A percentile compares a stretch with the other conserved stretches of the same genome.
Evolutionary conservation across 176 grass and related monocot genomes (phyloP).

Genomic region (Oryza brachyantha): DNA sequence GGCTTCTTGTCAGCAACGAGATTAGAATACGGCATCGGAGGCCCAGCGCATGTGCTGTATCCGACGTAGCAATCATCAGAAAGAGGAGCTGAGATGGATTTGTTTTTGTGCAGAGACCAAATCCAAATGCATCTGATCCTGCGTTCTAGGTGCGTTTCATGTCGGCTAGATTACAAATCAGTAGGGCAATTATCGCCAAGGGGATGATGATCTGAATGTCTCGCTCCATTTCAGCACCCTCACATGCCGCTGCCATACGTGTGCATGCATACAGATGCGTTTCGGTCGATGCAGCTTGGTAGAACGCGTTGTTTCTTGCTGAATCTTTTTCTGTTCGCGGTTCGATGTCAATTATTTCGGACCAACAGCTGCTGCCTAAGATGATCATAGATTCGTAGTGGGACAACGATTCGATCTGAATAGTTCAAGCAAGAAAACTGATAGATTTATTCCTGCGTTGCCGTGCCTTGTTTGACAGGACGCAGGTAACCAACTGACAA

Average conservation of each 20-base stretch:
- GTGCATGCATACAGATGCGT: background rate
- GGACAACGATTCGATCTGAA: background rate
- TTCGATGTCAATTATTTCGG: background rate
- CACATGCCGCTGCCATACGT: background rate
- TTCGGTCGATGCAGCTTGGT: background rate
- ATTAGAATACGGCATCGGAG: constrained; percentile 2
- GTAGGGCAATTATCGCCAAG: background rate
- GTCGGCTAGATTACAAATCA: constrained; percentile 32
- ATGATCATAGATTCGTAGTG: background rate
- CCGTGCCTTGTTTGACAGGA: background rate
- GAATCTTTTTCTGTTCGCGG: background rate
- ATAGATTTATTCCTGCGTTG: background rate
- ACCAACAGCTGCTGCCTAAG: background rate
- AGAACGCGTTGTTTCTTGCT: background rate
- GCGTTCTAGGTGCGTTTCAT: background rate
- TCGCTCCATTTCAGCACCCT: background rate
- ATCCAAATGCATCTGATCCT: constrained; percentile 11
- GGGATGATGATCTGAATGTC: constrained; percentile 4
- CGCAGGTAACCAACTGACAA: background rate
- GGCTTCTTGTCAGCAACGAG: background rate
- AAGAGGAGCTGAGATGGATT: background rate
- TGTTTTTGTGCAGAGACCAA: background rate
- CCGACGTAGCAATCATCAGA: constrained; percentile 33
- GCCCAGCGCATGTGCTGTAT: constrained; percentile 35
- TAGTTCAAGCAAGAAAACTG: background rate